Base-by-base conservation (phyloP, 179 eudicot species). In the Beta lomatogona region DNA sequence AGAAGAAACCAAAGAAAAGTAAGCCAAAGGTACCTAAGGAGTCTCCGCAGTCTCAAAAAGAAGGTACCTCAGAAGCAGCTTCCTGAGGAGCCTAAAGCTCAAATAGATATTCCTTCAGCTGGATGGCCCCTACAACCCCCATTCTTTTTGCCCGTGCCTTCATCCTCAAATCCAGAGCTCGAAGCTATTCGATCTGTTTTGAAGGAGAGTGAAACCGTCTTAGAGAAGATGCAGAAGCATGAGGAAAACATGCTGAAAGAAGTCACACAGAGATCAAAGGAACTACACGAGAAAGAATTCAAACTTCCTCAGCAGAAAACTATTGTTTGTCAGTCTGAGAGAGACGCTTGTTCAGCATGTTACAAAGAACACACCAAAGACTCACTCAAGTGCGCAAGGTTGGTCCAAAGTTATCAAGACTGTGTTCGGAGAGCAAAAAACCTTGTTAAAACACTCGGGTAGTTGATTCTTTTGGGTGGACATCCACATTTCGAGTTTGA, bases 211-310 rank as follows among this genome's bases (percentile, higher is more conserved):
- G 96, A 93, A 83, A 89, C 71, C 64, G 90, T 93, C 75, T 73
- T 94, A 83, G 97, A 96, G 80, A 92, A 84, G 82, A 76, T 94
- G 82, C 85, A 89, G 83, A 92, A 91, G 83, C 88, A 91, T 41
- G 97, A 92, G 81, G 91, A 91, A 16, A 86, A 90, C 58, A 88
- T 90, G 93, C 70, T 86, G 84, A 89, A 89, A 80, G 88, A 94
- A 84, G 98, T 97, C 78, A 87, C 97, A 25, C 86, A 91, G 73
- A 89, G 89, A 69, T 98, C 99, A 12, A 93, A 93, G 86, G 93
- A 97, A 72, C 99, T 97, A 69, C 99, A 90, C 67, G 97, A 97
- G 67, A 94, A 92, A 80, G 99, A 97, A 89, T 97, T 94, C 84
- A 91, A 92, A 88, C 92, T 92, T 68, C 97, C 99, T n/a, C 71